A percentile compares a stretch with the other conserved stretches of the same genome.
Conservation (phyloP, 345 rosid genomes). For the Eucalyptus paniculata region DNA sequence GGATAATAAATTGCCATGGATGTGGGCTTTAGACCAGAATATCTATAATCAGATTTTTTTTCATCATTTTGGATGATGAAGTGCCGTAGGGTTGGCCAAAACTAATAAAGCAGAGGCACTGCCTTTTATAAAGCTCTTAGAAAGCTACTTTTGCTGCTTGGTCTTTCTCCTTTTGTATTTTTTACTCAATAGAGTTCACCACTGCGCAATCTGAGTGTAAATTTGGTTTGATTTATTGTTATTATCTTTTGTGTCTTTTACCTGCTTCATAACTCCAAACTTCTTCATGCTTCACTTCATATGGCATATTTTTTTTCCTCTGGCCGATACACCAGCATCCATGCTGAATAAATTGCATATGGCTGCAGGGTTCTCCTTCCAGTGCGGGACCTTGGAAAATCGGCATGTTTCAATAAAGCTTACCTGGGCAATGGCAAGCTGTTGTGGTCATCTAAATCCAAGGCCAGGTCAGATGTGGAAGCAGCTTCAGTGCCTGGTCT, state of each 20-base stretch:
- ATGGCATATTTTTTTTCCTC: background rate
- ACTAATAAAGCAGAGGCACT: background rate
- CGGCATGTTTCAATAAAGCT: background rate
- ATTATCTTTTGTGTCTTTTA: background rate
- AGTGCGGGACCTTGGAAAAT: background rate
- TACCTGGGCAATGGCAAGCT: background rate
- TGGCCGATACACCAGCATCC: background rate
- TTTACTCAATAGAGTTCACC: background rate
- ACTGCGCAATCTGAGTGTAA: background rate
- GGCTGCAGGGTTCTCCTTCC: background rate
- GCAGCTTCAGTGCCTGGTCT: background rate
- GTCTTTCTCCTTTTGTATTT: background rate
- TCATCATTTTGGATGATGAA: background rate
- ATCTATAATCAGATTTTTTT: background rate
- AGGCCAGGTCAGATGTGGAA: background rate
- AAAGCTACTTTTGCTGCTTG: background rate
- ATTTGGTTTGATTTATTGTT: background rate
- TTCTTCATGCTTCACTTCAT: background rate
- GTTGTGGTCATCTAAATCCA: background rate
- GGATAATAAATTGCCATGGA: background rate
- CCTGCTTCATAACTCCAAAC: background rate
- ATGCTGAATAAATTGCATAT: background rate
- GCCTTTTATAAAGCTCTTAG: background rate
- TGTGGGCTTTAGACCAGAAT: background rate
- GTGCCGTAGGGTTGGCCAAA: background rate